A percentile compares a stretch with the other conserved stretches of the same genome.
Conservation (phyloP, 2,329 filamentous ascomycete genomes). For the Iodosphaeria phyllophila region DNA sequence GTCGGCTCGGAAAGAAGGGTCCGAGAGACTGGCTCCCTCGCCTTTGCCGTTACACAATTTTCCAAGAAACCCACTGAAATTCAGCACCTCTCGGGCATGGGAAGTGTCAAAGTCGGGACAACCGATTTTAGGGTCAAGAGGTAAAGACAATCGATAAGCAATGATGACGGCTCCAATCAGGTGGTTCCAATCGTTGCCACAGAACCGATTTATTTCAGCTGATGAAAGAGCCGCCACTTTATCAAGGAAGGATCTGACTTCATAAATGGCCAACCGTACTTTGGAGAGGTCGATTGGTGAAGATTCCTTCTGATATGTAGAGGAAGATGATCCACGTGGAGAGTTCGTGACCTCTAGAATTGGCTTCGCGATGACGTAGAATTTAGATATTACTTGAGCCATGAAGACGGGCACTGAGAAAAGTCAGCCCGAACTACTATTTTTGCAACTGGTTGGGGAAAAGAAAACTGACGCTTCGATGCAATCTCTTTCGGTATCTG, state of each 20-base stretch:
- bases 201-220: conserved; percentile 16
- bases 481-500: conserved; percentile 16
- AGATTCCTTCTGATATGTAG: too few species aligned
- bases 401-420: too few species aligned
- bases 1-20: neutral
- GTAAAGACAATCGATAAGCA: conserved; percentile 26
- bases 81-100: conserved; percentile 19
- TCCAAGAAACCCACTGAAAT: conserved; percentile 20
- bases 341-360: too few species aligned
- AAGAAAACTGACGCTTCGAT: conserved; percentile 8
- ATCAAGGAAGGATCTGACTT: conserved; percentile 16
- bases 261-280: too few species aligned
- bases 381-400: too few species aligned
- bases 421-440: too few species aligned
- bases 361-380: too few species aligned
- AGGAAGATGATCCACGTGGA: too few species aligned
- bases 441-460: neutral
- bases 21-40: neutral
- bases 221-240: conserved; percentile 9
- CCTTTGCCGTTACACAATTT: conserved; percentile 13
- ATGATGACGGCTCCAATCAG: conserved; percentile 23
- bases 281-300: too few species aligned
- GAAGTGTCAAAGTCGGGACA: conserved; percentile 18
- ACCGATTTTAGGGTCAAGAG: conserved; percentile 15
- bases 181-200: conserved; percentile 22